Evolutionary conservation across 2,329 filamentous ascomycete species (phyloP).

Genomic region (Pseudogymnoascus sp.): DNA sequence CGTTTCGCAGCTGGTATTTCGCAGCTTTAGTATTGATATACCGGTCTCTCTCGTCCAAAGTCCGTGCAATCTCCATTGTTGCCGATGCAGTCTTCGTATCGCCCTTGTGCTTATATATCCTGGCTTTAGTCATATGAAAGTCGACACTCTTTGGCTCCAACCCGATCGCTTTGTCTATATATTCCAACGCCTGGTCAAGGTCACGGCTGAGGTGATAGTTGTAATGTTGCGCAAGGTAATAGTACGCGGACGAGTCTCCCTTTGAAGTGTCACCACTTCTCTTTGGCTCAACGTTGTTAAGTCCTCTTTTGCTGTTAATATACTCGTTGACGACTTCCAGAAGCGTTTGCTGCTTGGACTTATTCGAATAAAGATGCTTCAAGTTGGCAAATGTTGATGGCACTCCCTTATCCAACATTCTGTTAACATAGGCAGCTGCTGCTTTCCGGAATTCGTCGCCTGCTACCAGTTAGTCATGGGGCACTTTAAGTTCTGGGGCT

Average conservation of each 20-base stretch:
- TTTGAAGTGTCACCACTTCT: slow-evolving; percentile 40
- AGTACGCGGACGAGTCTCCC: slow-evolving; percentile 73
- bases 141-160: slow-evolving; percentile 75
- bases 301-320: slow-evolving; percentile 46
- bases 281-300: slow-evolving; percentile 34
- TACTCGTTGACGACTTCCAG: slow-evolving; percentile 72
- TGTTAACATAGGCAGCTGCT: slow-evolving; percentile 68
- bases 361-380: slow-evolving; percentile 79
- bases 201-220: slow-evolving; percentile 85
- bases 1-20: slow-evolving; percentile 90
- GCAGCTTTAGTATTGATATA: slow-evolving; percentile 98
- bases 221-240: slow-evolving; percentile 95
- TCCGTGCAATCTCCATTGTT: slow-evolving; percentile 78
- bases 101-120: slow-evolving; percentile 87
- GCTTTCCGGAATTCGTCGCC: slow-evolving; percentile 72
- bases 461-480: slow-evolving; percentile 26
- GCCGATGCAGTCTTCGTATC: slow-evolving; percentile 72
- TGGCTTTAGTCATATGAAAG: slow-evolving; percentile 88
- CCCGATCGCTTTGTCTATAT: slow-evolving; percentile 74
- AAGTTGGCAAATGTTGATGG: slow-evolving; percentile 95
- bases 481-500: neutral
- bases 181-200: slow-evolving; percentile 69
- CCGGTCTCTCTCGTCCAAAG: slow-evolving; percentile 79
- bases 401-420: slow-evolving; percentile 85
- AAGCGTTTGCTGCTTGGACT: slow-evolving; percentile 68